Base-by-base conservation (phyloP, 768 basidiomycete species). In the Boletus reticulatus region DNA sequence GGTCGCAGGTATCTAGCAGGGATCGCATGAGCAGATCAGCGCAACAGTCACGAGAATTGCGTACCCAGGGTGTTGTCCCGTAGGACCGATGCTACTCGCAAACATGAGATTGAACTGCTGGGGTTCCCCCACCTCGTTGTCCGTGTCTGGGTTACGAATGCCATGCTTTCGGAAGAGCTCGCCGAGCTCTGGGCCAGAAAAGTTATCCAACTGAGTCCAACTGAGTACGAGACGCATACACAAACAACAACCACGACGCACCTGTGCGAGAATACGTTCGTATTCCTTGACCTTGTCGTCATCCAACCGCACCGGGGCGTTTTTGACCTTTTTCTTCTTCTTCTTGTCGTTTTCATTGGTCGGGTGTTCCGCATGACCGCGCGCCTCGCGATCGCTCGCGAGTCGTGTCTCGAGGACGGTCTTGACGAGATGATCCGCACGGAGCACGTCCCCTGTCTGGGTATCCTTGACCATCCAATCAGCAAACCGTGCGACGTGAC, bases 391-490 rank as follows among this genome's bases (percentile, higher is more conserved):
- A 79, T 98, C 89, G 45, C 92, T 92, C 52, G 87, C 93, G 48
- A 98, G 76, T 20, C 95, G 79, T 6, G 92, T 92, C 73, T 96
- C 89, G 43, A 98, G 79, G 43, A 98, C 95, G 62, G 78, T 87
- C 71, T 94, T 94, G 59, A 98, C 94, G 17, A 98, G 83, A 73
- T 98, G 97, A 72, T 98, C 95, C 24, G 96, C 96, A 43, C 96
- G 88, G 64, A 97, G 85, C 46, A 98, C 95, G 65, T 98, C 94
- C 43, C 94, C 94, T n/a, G 90, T 95, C 77, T 92, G 86, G 24
- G 78, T 77, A 64, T 98, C 96, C 76, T 96, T 97, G 67, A 93
- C 92, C 96, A 98, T 98, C 96, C 95, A 99, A 69, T 99, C 97
- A 6, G 96, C 92, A 68, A 98, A 99, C 61, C 95, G 85, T 42